phyloP scores from a whole-genome alignment of 148 eudicot species.

The Pouteria glomerata region DNA sequence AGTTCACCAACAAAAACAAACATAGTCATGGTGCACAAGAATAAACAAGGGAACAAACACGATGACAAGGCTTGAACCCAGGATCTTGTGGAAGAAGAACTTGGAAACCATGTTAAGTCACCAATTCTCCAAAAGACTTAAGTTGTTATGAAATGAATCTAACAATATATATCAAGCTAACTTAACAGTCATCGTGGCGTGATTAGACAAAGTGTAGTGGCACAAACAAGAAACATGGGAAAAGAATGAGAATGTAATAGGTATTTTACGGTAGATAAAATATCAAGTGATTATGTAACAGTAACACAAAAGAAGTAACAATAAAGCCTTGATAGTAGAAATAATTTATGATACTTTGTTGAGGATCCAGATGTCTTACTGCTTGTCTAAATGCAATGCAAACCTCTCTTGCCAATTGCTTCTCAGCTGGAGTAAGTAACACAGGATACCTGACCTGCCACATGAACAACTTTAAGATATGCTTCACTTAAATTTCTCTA shows the following conservation, averaged over 20 bases:
- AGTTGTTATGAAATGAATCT: background rate
- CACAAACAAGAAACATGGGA: background rate
- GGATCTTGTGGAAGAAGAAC: no score
- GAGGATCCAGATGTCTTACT: conserved; percentile 38
- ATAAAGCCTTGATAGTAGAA: background rate
- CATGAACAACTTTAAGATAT: conserved; percentile 2
- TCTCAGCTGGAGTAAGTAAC: conserved; percentile 90
- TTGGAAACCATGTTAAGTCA: no score
- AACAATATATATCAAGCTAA: background rate
- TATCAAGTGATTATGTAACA: background rate
- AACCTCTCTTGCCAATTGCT: conserved; percentile 95
- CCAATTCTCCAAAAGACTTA: background rate
- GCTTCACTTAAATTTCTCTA: background rate
- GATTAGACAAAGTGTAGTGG: no score
- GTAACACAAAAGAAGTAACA: background rate
- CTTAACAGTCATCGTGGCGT: no score
- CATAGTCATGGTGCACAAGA: no score
- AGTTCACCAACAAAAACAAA: no score
- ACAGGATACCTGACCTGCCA: conserved; percentile 98
- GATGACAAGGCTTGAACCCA: no score
- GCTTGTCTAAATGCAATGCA: conserved; percentile 94
- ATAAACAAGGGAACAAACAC: no score
- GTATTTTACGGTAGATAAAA: background rate
- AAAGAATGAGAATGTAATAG: background rate
- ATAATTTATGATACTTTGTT: background rate